Conservation (phyloP, 192 early-diverging fungal genomes). For the Coemansia sp. region DNA sequence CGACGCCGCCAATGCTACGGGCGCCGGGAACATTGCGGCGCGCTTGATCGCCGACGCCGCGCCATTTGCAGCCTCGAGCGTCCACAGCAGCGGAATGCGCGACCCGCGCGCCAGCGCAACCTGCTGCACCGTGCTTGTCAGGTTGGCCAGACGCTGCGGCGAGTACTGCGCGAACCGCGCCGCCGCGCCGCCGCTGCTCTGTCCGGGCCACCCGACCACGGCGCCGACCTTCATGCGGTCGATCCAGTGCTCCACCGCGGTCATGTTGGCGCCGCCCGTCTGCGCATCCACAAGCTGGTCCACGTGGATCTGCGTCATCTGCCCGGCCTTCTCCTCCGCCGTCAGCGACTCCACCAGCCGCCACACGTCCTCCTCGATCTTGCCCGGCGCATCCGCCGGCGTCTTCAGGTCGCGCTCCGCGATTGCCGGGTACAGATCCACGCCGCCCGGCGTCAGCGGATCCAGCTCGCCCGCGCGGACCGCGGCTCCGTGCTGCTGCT, state of each 20-base stretch:
- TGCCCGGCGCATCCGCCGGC: constrained; percentile 11
- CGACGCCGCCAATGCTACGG: constrained; percentile 58
- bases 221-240: constrained; percentile 57
- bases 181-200: constrained; percentile 17
- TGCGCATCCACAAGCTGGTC: constrained; percentile 48
- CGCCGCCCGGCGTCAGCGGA: constrained; percentile 11
- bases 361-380: constrained; percentile 54
- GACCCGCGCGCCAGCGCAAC: constrained; percentile 54
- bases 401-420: constrained; percentile 6
- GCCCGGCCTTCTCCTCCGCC: constrained; percentile 59
- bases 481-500: not conserved
- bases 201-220: constrained; percentile 58
- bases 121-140: constrained; percentile 57
- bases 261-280: constrained; percentile 52
- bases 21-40: constrained; percentile 60
- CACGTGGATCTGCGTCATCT: constrained; percentile 68
- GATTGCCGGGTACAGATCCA: constrained; percentile 19
- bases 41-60: constrained; percentile 59
- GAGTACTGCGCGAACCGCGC: constrained; percentile 49
- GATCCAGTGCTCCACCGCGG: constrained; percentile 57
- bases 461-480: constrained; percentile 8
- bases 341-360: constrained; percentile 53
- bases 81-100: constrained; percentile 61
- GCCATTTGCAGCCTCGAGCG: constrained; percentile 56
- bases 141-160: constrained; percentile 44